Percentiles rank a stretch among this genome's conserved stretches.
phyloP scores from a whole-genome alignment of 176 grass and related monocot species.

The Paspalum vaginatum region DNA sequence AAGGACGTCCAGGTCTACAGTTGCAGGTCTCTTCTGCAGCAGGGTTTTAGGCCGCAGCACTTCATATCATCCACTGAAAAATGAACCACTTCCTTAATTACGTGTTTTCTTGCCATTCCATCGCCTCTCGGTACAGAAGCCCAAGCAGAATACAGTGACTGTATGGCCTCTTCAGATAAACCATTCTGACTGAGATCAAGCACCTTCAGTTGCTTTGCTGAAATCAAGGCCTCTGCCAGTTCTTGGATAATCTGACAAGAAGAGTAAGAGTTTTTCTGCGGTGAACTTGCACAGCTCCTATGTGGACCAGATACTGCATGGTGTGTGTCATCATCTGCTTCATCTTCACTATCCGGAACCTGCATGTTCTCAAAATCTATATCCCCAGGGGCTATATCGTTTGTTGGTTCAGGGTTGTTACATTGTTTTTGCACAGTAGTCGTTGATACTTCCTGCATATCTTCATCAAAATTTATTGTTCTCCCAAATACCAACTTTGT shows the following conservation, averaged over 20 bases:
- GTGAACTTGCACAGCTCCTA: slow-evolving; percentile 68
- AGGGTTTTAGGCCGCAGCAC: slow-evolving; percentile 73
- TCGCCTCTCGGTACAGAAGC: slow-evolving; percentile 51
- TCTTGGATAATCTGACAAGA: slow-evolving; percentile 56
- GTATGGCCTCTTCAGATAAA: slow-evolving; percentile 53
- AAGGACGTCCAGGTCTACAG: slow-evolving; percentile 27
- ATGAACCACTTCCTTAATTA: slow-evolving; percentile 65
- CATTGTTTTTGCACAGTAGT: slow-evolving; percentile 26
- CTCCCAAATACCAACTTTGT: slow-evolving; percentile 37
- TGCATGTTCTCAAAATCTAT: slow-evolving; percentile 50
- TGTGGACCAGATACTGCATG: slow-evolving; percentile 36
- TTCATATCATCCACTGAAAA: slow-evolving; percentile 63
- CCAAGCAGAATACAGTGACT: slow-evolving; percentile 74
- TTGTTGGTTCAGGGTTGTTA: slow-evolving; percentile 3
- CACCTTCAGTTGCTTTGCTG: slow-evolving; percentile 62
- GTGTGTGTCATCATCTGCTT: slow-evolving; percentile 45
- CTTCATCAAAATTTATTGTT: slow-evolving; percentile 34
- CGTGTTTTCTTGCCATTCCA: slow-evolving; percentile 51
- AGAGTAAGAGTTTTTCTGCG: slow-evolving; percentile 32
- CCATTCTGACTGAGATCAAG: slow-evolving; percentile 81
- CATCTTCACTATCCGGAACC: slow-evolving; percentile 93
- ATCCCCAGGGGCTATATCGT: slow-evolving; percentile 16
- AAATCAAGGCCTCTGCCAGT: slow-evolving; percentile 50
- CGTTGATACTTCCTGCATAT: slow-evolving; percentile 36
- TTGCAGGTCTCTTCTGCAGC: slow-evolving; percentile 73